Conservation (phyloP, 768 basidiomycete species). For the Termitomyces sp. region DNA sequence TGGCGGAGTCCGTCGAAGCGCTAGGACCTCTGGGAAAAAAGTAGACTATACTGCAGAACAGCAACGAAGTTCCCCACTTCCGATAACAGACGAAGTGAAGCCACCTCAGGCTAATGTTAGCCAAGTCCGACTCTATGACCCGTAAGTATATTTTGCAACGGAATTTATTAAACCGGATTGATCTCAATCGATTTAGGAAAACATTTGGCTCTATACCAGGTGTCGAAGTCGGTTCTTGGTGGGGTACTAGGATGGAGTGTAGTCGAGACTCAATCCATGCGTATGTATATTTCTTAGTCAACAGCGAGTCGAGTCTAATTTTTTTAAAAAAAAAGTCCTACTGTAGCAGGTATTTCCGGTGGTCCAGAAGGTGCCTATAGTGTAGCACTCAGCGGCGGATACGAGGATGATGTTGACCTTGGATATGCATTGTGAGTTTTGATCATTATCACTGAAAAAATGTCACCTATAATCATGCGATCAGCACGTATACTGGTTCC, state of each 20-base stretch:
- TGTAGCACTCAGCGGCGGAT: constrained; percentile 86
- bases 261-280: constrained; percentile 82
- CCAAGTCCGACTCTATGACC: constrained; percentile 41
- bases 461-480: not conserved
- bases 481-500: constrained; percentile 79
- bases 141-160: constrained; percentile 39
- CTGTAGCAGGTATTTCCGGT: constrained; percentile 79
- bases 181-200: constrained; percentile 46
- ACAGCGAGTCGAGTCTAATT: constrained; percentile 8
- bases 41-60: constrained; percentile 54
- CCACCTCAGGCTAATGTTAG: constrained; percentile 28
- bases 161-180: not conserved
- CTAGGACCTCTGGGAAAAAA: constrained; percentile 58
- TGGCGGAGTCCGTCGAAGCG: constrained; percentile 57
- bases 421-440: constrained; percentile 78
- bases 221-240: constrained; percentile 79
- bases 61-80: constrained; percentile 29
- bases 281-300: constrained; percentile 43
- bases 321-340: constrained; percentile 48
- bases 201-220: constrained; percentile 80
- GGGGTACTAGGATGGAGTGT: constrained; percentile 69
- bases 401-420: constrained; percentile 81
- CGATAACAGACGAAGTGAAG: constrained; percentile 37
- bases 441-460: not conserved
- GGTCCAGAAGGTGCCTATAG: constrained; percentile 74